These are phyloP conservation scores for Alternaria brassicicola DNA, from an alignment of 2,329 filamentous ascomycete genomes.

Conservation along the genomic window DNA sequence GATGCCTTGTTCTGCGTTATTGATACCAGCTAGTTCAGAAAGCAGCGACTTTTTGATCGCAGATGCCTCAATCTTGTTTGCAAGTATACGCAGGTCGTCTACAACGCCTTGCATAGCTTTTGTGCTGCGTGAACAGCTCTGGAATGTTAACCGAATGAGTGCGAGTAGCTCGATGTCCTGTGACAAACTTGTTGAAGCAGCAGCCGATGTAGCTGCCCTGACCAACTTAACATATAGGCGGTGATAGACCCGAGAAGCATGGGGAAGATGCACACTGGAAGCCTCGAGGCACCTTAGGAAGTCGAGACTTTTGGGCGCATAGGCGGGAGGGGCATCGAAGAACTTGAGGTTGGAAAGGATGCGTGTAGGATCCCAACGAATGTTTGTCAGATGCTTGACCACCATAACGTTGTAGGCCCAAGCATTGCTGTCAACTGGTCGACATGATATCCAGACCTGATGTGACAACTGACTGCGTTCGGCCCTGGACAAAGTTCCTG, in stretches of 20 bases:
- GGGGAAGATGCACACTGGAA: slow-evolving; percentile 2
- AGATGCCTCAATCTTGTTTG: slow-evolving; percentile 14
- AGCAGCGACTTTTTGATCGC: slow-evolving; percentile 4
- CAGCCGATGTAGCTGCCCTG: slow-evolving; percentile 4
- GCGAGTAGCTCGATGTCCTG: slow-evolving; percentile 18
- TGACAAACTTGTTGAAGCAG: slow-evolving; percentile 1
- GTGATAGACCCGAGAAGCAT: slow-evolving; percentile 6
- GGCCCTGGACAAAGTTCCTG: background rate
- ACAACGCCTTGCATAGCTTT: background rate
- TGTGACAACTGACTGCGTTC: slow-evolving; percentile 1
- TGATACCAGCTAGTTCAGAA: slow-evolving; percentile 3
- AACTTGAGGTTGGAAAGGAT: slow-evolving; percentile 5
- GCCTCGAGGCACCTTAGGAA: slow-evolving; percentile 22
- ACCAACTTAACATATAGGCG: slow-evolving; percentile 20
- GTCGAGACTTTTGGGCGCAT: slow-evolving; percentile 14
- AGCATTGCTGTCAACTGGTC: slow-evolving; percentile 7
- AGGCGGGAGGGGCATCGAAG: slow-evolving; percentile 13
- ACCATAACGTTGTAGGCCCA: slow-evolving; percentile 19
- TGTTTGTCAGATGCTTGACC: slow-evolving; percentile 16
- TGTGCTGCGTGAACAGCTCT: slow-evolving; percentile 5
- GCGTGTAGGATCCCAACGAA: slow-evolving; percentile 14
- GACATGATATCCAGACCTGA: slow-evolving; percentile 12
- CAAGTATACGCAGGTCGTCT: slow-evolving; percentile 6
- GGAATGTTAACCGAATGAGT: slow-evolving; percentile 22
- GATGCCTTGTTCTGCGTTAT: background rate